These are phyloP conservation scores for Euphorbia peplus DNA, from an alignment of 345 rosid species.

Conservation along the genomic window DNA sequence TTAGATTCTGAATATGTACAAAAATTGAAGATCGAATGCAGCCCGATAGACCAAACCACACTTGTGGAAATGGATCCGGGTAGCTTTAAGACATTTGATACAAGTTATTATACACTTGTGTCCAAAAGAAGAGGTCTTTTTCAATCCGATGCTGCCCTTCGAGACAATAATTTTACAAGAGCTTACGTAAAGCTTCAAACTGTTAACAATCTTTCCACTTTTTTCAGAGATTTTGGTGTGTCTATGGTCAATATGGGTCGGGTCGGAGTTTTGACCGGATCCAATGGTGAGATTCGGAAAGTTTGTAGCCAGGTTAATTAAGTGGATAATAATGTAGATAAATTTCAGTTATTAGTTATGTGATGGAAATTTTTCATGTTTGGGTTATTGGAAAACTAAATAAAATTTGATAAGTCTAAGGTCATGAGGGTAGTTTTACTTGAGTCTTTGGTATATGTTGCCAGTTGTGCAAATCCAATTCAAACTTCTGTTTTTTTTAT, in stretches of 20 bases:
- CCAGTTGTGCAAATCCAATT: no score
- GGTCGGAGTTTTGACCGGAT: slow-evolving; percentile 55
- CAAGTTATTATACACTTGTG: slow-evolving; percentile 41
- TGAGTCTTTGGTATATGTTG: no score
- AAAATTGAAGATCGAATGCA: slow-evolving; percentile 38
- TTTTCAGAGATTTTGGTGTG: slow-evolving; percentile 55
- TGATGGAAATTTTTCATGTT: background rate
- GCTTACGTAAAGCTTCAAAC: slow-evolving; percentile 40
- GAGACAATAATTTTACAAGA: slow-evolving; percentile 43
- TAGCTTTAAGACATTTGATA: slow-evolving; percentile 60
- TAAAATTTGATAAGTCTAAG: no score
- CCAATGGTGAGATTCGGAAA: slow-evolving; percentile 51
- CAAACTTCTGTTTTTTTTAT: no score
- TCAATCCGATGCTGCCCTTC: slow-evolving; percentile 63
- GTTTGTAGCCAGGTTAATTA: slow-evolving; percentile 48
- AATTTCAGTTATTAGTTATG: no score
- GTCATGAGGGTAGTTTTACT: no score
- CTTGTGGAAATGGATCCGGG: slow-evolving; percentile 74
- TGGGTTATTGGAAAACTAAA: background rate
- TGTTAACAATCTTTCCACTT: slow-evolving; percentile 27
- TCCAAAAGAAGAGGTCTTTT: slow-evolving; percentile 58
- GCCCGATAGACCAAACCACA: slow-evolving; percentile 41
- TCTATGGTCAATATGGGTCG: slow-evolving; percentile 76
- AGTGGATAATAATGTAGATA: background rate
- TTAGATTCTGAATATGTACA: slow-evolving; percentile 41